These are phyloP conservation scores for Podospora didyma DNA, from an alignment of 495 filamentous ascomycete genomes.

Conservation along the genomic window DNA sequence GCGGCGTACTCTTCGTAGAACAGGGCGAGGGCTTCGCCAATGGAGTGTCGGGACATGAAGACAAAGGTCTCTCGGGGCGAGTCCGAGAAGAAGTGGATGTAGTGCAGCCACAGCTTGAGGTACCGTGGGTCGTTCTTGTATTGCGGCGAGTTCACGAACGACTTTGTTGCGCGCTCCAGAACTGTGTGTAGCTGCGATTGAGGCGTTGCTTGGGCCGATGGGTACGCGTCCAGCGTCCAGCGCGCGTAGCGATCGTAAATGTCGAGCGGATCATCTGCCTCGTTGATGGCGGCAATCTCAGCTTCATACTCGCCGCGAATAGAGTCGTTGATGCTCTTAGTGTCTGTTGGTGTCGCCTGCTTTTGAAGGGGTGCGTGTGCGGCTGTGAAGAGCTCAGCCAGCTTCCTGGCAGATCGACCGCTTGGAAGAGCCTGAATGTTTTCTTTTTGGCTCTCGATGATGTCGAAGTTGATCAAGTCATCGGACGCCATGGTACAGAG, in stretches of 20 bases:
- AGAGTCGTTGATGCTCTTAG: constrained; percentile 69
- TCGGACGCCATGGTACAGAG: constrained; percentile 42
- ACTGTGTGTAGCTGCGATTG: constrained; percentile 84
- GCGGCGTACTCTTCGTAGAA: constrained; percentile 97
- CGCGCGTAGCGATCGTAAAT: constrained; percentile 94
- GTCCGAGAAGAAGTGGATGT: constrained; percentile 89
- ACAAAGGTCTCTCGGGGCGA: constrained; percentile 87
- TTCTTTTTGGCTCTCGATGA: constrained; percentile 95
- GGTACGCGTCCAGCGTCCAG: constrained; percentile 94
- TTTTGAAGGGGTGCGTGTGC: constrained; percentile 45
- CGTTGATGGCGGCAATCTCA: constrained; percentile 70
- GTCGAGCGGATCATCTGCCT: constrained; percentile 93
- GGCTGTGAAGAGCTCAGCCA: constrained; percentile 79
- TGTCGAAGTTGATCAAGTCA: constrained; percentile 77
- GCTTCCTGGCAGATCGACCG: constrained; percentile 83
- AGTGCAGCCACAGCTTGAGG: constrained; percentile 87
- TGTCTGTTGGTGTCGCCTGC: constrained; percentile 58
- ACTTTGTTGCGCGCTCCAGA: constrained; percentile 86
- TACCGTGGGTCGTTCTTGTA: constrained; percentile 96
- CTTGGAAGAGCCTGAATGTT: constrained; percentile 92
- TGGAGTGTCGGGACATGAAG: constrained; percentile 80
- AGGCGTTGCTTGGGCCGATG: constrained; percentile 85
- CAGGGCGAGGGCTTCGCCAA: constrained; percentile 84
- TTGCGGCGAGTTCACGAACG: constrained; percentile 75
- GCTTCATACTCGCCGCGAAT: constrained; percentile 81